phyloP scores from a whole-genome alignment of 2,329 filamentous ascomycete genomes.

The Malbranchea cinnamomea region DNA sequence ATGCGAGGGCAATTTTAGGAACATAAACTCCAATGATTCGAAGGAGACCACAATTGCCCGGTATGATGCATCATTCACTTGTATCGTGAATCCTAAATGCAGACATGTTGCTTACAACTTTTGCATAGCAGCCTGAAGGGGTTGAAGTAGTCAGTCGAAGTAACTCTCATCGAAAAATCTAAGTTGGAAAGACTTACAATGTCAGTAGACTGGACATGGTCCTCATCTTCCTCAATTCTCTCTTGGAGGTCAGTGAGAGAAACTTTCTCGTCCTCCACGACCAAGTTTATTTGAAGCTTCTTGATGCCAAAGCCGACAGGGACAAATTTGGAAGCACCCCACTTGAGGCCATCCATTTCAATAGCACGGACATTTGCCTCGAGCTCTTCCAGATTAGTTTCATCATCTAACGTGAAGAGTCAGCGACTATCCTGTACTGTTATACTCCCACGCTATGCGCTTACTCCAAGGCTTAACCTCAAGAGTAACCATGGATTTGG shows the following conservation, averaged over 20 bases:
- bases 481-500: slow-evolving; percentile 91
- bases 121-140: slow-evolving; percentile 63
- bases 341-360: slow-evolving; percentile 85
- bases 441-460: slow-evolving; percentile 22
- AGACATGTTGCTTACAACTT: slow-evolving; percentile 62
- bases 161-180: not conserved
- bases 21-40: too few relatives aligned
- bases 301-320: slow-evolving; percentile 93
- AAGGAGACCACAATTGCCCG: too few relatives aligned
- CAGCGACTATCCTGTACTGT: too few relatives aligned
- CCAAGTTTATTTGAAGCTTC: slow-evolving; percentile 98
- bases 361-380: slow-evolving; percentile 70
- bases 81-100: too few relatives aligned
- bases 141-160: slow-evolving; percentile 11
- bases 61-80: too few relatives aligned
- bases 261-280: slow-evolving; percentile 94
- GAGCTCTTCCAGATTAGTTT: slow-evolving; percentile 78
- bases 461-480: slow-evolving; percentile 99
- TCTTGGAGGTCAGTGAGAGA: slow-evolving; percentile 76
- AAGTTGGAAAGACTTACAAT: slow-evolving; percentile 41
- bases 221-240: slow-evolving; percentile 73
- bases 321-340: slow-evolving; percentile 83
- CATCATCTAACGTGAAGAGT: slow-evolving; percentile 58
- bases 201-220: slow-evolving; percentile 91
- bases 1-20: too few relatives aligned